phyloP scores from a whole-genome alignment of 2,329 filamentous ascomycete genomes.

The Lasiodiplodia hormozganensis region DNA sequence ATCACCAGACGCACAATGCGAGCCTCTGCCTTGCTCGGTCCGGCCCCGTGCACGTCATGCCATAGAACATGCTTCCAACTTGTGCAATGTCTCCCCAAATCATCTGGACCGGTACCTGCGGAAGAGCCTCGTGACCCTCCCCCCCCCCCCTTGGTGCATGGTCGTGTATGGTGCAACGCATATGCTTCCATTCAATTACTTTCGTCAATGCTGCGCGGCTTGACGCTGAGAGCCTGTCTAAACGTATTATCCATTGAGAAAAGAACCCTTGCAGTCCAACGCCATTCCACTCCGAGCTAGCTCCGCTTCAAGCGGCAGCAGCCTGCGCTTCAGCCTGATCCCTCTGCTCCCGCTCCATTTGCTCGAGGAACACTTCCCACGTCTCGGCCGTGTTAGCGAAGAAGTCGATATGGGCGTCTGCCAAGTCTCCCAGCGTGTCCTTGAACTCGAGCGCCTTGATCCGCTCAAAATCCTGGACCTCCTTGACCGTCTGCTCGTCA shows the following conservation, averaged over 20 bases:
- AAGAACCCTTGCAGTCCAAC: conserved; percentile 1
- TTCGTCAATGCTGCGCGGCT: conserved; percentile 3
- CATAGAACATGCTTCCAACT: neutral
- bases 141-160: neutral
- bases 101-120: neutral
- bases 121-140: neutral
- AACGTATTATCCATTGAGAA: conserved; percentile 7
- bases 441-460: conserved; percentile 96
- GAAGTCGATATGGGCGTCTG: conserved; percentile 85
- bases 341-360: conserved; percentile 74
- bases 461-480: conserved; percentile 91
- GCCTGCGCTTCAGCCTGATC: conserved; percentile 14
- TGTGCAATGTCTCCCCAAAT: neutral
- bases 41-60: conserved; percentile 16
- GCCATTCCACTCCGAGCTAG: conserved; percentile 8
- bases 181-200: neutral
- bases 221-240: conserved; percentile 9
- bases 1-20: conserved; percentile 15
- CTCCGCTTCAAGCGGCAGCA: conserved; percentile 6
- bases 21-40: conserved; percentile 6
- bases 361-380: conserved; percentile 89
- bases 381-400: conserved; percentile 80
- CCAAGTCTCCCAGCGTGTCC: conserved; percentile 80
- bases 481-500: conserved; percentile 93
- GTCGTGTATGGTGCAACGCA: neutral